Conservation (phyloP, 805 yeast genomes). For the Metschnikowia santaceciliae region DNA sequence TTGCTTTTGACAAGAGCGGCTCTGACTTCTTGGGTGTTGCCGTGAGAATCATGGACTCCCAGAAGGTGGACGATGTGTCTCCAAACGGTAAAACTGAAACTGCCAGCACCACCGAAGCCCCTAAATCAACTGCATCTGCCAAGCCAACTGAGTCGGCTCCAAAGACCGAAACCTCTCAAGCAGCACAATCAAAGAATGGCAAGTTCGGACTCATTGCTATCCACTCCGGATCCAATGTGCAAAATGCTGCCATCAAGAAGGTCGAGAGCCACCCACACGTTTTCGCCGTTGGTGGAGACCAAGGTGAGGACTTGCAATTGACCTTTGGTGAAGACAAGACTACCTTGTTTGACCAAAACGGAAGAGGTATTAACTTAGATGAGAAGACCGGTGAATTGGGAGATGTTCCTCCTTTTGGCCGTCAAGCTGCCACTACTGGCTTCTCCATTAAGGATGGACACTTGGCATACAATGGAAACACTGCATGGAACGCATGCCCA, state of each 20-base stretch:
- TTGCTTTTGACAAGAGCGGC: slow-evolving; percentile 23
- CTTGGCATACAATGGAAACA: slow-evolving; percentile 31
- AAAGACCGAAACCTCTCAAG: neutral
- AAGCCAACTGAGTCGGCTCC: neutral
- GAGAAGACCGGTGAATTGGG: slow-evolving; percentile 32
- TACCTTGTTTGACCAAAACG: slow-evolving; percentile 27
- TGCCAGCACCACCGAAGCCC: neutral
- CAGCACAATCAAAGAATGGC: neutral
- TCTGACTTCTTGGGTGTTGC: neutral
- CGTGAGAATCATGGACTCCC: neutral
- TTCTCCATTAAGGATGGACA: slow-evolving; percentile 37
- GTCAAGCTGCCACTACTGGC: slow-evolving; percentile 32
- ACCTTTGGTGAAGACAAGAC: slow-evolving; percentile 24
- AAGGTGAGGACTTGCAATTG: slow-evolving; percentile 10
- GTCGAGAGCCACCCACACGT: no score
- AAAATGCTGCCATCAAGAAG: no score
- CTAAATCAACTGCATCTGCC: neutral
- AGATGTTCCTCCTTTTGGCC: slow-evolving; percentile 22
- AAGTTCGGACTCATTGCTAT: no score
- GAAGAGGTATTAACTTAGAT: slow-evolving; percentile 26
- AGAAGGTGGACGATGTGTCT: neutral
- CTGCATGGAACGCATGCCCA: slow-evolving; percentile 39
- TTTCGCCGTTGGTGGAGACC: neutral
- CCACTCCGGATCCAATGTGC: no score
- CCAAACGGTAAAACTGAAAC: slow-evolving; percentile 20